Base-by-base conservation (phyloP, 1,284 basidiomycete genomes). In the Melampsora larici-populina region DNA sequence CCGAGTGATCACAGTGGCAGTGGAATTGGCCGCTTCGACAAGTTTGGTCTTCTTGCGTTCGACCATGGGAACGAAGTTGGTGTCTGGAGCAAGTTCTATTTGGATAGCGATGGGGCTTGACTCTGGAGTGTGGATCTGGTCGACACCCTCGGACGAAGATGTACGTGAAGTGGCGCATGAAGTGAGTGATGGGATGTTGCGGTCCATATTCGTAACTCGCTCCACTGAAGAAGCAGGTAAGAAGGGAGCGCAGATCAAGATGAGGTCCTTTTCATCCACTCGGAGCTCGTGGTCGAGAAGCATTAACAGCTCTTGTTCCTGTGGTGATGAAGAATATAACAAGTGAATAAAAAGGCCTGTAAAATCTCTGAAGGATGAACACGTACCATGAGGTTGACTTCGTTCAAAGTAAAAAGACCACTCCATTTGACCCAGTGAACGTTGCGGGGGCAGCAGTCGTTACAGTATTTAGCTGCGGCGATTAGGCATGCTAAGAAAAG, bases 401-500 rank as follows among this genome's bases (percentile, higher is more conserved):
- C 72, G 29, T 63, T 74, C 18, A 74, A 31, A 0, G 72, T 74
- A 49, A 74, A 74, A 21, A 74, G 62, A 8, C 72, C 72, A 58
- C 72, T 74, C 72, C 72, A 74, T 58, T 74, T 74, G 7, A 74
- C 72, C 72, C 72, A 74, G n/a, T 74, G 72, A n/a, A 51, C 40
- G n/a, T 74, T 74, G 1, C 72, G 7, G 18, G 92, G 92, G 58
- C 90, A 91, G 46, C 92, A 93, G 86, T 97, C 95, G 85, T 99
- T 97, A 83, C 98, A 89, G 85, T 97, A 98, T 86, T 99, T 99
- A 81, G 94, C 92, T 36, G 96, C 91, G 67, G 94, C 92, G 84
- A 99, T 98, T 82, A 98, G 89, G 0, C 92, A 91, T 46, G 96
- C 95, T 81, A 99, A 88, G 86, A 99, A 97, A 80, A 98, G 91